These are phyloP conservation scores for Alopecurus myosuroides DNA, from an alignment of 176 grass and related monocot genomes.

Conservation along the genomic window DNA sequence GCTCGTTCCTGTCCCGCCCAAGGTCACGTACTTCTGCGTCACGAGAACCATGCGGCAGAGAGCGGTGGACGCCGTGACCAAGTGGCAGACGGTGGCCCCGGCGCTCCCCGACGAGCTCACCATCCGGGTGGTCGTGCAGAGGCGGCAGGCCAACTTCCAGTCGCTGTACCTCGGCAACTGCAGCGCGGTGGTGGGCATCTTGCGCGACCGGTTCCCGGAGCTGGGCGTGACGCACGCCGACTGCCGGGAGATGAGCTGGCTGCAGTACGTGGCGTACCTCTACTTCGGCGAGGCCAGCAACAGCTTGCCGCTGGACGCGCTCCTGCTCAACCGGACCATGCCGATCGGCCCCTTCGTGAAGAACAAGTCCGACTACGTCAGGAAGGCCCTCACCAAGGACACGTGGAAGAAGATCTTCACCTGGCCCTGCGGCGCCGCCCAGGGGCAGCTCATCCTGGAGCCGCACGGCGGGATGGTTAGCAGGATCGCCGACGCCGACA, in stretches of 20 bases:
- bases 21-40: neutral
- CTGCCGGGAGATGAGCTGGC: neutral
- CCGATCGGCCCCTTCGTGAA: neutral
- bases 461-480: neutral
- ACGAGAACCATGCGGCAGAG: neutral
- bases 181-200: neutral
- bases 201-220: neutral
- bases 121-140: neutral
- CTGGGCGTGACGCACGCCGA: neutral
- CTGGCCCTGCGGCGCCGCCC: neutral
- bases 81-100: neutral
- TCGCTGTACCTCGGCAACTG: neutral
- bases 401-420: neutral
- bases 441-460: neutral
- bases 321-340: neutral
- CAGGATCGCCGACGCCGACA: neutral
- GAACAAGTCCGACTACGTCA: conserved; percentile 6
- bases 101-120: neutral
- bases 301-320: neutral
- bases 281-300: neutral
- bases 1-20: conserved; percentile 15
- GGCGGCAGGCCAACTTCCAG: neutral
- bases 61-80: neutral
- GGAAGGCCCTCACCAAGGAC: neutral
- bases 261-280: neutral